These are phyloP conservation scores for Rhodotorula sp. DNA, from an alignment of 1,284 basidiomycete genomes.

Conservation along the genomic window DNA sequence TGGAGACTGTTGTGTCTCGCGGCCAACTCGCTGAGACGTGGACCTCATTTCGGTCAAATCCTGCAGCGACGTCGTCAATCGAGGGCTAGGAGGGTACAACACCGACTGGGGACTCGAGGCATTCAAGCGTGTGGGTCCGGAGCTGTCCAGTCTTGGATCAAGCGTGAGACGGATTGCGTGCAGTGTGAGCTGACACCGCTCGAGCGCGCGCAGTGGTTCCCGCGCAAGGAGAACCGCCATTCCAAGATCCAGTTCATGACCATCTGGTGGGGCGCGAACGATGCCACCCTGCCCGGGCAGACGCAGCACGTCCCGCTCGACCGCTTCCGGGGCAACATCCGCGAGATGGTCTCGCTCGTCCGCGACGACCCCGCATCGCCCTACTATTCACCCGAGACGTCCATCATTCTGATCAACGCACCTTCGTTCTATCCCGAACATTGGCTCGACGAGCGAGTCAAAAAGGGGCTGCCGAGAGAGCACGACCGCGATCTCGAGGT, in stretches of 20 bases:
- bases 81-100: constrained; percentile 23
- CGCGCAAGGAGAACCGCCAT: neutral
- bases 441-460: constrained; percentile 11
- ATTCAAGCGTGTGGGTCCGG: constrained; percentile 9
- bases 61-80: constrained; percentile 21
- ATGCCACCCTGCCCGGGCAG: constrained; percentile 14
- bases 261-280: constrained; percentile 32
- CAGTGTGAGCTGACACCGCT: no score
- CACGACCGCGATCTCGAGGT: constrained; percentile 57
- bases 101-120: constrained; percentile 13
- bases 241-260: constrained; percentile 17
- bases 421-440: constrained; percentile 7
- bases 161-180: neutral
- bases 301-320: constrained; percentile 54
- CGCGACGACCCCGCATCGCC: constrained; percentile 5
- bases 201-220: constrained; percentile 7
- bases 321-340: constrained; percentile 64
- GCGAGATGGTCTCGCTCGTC: constrained; percentile 31
- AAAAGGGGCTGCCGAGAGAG: neutral
- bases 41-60: no score
- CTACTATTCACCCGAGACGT: constrained; percentile 9
- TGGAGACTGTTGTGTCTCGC: no score
- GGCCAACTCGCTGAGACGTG: no score
- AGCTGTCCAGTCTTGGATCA: neutral
- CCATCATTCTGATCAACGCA: constrained; percentile 26